Evolutionary conservation across 768 basidiomycete species (phyloP), one percentile per base, ranked within the genome.

Genomic region (Tricholoma saponaceum): DNA sequence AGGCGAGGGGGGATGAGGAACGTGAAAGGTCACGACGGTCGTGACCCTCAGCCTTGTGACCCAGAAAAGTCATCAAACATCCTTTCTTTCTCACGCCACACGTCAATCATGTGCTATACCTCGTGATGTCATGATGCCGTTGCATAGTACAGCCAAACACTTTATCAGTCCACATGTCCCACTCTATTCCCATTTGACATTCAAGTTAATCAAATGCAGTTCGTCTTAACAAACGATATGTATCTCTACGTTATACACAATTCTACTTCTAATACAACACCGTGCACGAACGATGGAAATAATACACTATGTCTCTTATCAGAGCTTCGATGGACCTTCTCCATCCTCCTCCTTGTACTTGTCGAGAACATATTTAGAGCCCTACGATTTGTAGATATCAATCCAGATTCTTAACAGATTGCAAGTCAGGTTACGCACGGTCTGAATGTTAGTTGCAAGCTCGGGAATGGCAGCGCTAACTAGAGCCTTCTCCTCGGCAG

Each of bases 401-500:
- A 18, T 56, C 20, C 16, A 33, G 58, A 5, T 55, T 22, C 46
- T 28, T 26, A 7, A 12, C 25, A 28, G 28, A 28, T 25, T 30
- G 9, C 16, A 54, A 7, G 23, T 49, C 22, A 39, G 43, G 13
- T 30, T 47, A 74, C 79, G 44, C 58, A 87, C 89, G 63, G 82
- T 90, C 52, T 82, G 73, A 65, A 96, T 94, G 75, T 86, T 94
- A 54, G 67, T 77, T 51, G 68, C 65, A 32, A 96, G 80, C 70
- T 98, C 95, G 12, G 90, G 87, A 55, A 98, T 69, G 39, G 90
- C 92, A 64, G 87, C 89, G 63, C 82, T 74, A 69, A 99, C 70
- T 56, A 98, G 86, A n/a, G 66, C 73, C 65, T 84, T 71, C 80
- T 99, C 96, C 54, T 76, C 82, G 1, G 79, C 78, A 2, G 86